phyloP scores from a whole-genome alignment of 176 grass and related monocot species.

The Saccharum officinarum region DNA sequence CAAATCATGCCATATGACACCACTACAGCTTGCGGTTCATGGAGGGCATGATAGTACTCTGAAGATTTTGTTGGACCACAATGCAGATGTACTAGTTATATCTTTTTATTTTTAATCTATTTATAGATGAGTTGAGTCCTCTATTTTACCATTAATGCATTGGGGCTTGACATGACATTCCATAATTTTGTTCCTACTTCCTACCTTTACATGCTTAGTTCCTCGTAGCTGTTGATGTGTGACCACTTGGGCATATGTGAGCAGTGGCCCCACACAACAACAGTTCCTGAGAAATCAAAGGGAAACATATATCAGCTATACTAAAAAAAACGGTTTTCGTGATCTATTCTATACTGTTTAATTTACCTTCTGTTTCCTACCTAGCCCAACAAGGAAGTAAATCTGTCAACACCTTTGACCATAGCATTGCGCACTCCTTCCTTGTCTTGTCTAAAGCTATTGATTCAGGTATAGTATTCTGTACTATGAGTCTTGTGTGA shows the following conservation, averaged over 20 bases:
- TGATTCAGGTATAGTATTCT: constrained; percentile 31
- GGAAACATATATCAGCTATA: background rate
- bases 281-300: background rate
- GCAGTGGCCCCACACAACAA: background rate
- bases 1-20: constrained; percentile 9
- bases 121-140: background rate
- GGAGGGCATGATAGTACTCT: constrained; percentile 27
- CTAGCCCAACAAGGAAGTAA: constrained; percentile 5
- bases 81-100: constrained; percentile 21
- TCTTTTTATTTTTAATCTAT: background rate
- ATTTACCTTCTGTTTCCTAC: background rate
- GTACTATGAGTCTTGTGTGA: background rate
- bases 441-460: constrained; percentile 32
- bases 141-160: background rate
- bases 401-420: background rate
- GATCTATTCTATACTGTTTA: background rate
- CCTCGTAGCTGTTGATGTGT: background rate
- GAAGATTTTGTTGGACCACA: constrained; percentile 37
- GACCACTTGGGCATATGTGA: background rate
- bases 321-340: background rate
- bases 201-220: background rate
- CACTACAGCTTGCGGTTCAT: constrained; percentile 27
- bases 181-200: background rate
- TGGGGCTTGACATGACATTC: background rate
- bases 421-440: background rate